A percentile compares a stretch with the other conserved stretches of the same genome.
Conservation (phyloP, 108 stramenopile species). For the Cylindrotheca fusiformis region DNA sequence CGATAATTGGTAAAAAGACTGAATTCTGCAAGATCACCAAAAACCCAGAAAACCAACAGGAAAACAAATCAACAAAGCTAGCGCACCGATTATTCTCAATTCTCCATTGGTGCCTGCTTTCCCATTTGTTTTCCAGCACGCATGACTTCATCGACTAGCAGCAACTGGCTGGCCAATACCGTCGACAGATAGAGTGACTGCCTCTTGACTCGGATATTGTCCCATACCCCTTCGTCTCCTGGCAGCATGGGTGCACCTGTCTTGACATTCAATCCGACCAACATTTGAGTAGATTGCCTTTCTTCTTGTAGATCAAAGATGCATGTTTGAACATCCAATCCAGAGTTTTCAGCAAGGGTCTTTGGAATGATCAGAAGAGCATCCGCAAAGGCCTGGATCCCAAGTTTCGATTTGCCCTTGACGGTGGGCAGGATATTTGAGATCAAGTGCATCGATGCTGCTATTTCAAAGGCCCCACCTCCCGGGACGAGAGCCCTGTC, state of each 20-base stretch:
- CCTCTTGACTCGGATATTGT: slow-evolving; percentile 96
- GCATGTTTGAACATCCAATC: slow-evolving; percentile 94
- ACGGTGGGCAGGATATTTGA: slow-evolving; percentile 58
- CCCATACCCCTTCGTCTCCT: slow-evolving; percentile 95
- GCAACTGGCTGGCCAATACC: slow-evolving; percentile 95
- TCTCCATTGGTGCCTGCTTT: slow-evolving; percentile 35
- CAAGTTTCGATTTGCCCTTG: slow-evolving; percentile 92
- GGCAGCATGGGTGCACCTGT: slow-evolving; percentile 95
- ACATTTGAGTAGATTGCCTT: slow-evolving; percentile 51
- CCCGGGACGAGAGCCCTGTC: slow-evolving; percentile 95
- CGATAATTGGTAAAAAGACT: no score
- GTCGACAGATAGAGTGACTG: slow-evolving; percentile 93
- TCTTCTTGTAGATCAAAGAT: slow-evolving; percentile 92
- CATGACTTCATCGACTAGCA: slow-evolving; percentile 99
- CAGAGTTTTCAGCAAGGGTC: slow-evolving; percentile 96
- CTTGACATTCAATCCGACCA: slow-evolving; percentile 91
- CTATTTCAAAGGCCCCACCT: slow-evolving; percentile 97
- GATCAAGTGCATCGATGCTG: slow-evolving; percentile 72
- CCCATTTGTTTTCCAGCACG: slow-evolving; percentile 98
- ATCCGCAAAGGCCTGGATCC: slow-evolving; percentile 96
- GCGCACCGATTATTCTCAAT: no score
- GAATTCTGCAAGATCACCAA: no score
- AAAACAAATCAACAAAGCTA: no score
- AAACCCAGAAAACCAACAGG: no score
- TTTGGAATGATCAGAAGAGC: slow-evolving; percentile 96